Evolutionary conservation across 2,329 filamentous ascomycete genomes (phyloP), one percentile per base, ranked within the genome.

Genomic region (Aspergillus flavus): DNA sequence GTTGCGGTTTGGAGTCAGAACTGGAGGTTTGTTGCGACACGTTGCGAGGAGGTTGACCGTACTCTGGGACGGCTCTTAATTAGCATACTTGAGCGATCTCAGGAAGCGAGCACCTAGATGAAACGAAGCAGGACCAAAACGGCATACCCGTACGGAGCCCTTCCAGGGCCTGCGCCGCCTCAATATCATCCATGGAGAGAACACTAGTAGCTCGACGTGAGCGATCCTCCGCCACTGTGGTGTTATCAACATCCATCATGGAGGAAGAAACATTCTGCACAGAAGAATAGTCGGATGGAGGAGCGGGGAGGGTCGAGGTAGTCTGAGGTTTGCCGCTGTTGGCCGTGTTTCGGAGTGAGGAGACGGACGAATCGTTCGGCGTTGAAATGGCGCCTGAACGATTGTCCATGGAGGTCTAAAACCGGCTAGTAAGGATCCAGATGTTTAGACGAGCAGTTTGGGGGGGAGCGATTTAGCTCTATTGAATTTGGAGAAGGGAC

Each of bases 91-190:
- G 1, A 16, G 9, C 5, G 16, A 39, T 36, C 23, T 21, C 34
- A 23, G 10, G 26, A 30, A 28, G 32, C 19, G 23, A 3, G 9
- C 14, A 19, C 26, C 26, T 14, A 26, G 30, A 26, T 48, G n/a
- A 39, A 26, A 55, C 19, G 21, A 61, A 30, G 54, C 9, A 28
- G 19, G 32, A 12, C 52, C 32, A 52, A 45, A 30, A 36, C 23
- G 30, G 63, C 84, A 73, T 81, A 93, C 91, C 90, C 71, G 90
- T 88, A 78, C 89, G 85, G 64, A 94, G 82, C 69, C 92, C 89
- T 56, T 91, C 90, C 16, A 94, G 80, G 9, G 91, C 91, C 76
- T 93, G 90, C 34, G 91, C 91, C 28, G 91, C 91, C 68, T 83
- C 80, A 57, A 83, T 76, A 64, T 83, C 81, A 67, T 83, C 81